Base-by-base conservation (phyloP, 768 basidiomycete species). In the Mrakia gelida region DNA sequence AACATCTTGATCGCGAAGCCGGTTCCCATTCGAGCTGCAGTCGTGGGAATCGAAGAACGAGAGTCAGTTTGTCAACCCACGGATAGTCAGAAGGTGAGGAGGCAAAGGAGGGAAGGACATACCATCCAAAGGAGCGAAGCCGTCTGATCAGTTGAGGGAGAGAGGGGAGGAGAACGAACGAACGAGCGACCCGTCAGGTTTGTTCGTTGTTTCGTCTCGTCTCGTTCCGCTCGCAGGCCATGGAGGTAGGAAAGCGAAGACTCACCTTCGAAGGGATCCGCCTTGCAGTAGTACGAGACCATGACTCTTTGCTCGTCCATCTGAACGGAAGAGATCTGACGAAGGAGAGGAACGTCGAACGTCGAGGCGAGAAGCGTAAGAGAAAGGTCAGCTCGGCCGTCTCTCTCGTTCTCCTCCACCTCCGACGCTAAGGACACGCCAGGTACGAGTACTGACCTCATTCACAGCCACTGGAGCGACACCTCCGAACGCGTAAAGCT, bases 1-100 rank as follows among this genome's bases (percentile, higher is more conserved):
- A 75, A 67, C 45, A 75, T 41, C 54, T 67, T 75, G n/a, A 75
- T 56, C 16, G 41, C 38, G 75, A 38, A 75, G 9, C 75, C 75
- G 9, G 41, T 18, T 11, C n/a, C 32, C 23, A 5, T n/a, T 11
- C 75, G 75, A 26, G 63, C 75, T 68, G 43, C 8, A 34, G 21
- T 5, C 56, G 59, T 16, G 30, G 32, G 15, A 65, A 41, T 23
- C 15, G 45, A 26, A 49, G 52, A 30, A 67, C 16, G 32, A 32
- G 41, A 30, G 43, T 49, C 63, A 54, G 11, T 11, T n/a, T 8
- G 34, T 15, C 15, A 45, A 11, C 9, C 56, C 34, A 43, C 38
- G 28, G 28, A 4, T 15, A 61, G 38, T 3, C 62, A 65, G 74
- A 15, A 30, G 30, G 41, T 38, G 8, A 10, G 49, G 41, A 38